Percentiles rank a stretch among this genome's conserved stretches.
These are phyloP conservation scores for Suhomyces kunorum DNA, from an alignment of 1,139 yeast species.

Conservation along the genomic window DNA sequence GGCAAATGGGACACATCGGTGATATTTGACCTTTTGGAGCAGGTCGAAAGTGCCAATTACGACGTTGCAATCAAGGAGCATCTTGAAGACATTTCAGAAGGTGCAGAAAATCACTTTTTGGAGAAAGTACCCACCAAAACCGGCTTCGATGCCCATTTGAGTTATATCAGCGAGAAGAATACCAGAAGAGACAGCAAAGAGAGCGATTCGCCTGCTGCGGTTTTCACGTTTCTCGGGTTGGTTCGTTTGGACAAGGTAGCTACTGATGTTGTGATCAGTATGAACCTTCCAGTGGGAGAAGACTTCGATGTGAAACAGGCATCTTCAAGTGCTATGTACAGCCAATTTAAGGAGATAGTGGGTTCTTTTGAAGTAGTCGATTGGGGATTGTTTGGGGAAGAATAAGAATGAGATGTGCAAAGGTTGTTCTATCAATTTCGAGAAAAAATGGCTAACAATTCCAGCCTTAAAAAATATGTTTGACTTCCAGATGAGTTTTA, in stretches of 20 bases:
- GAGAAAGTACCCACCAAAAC: slow-evolving; percentile 15
- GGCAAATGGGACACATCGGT: slow-evolving; percentile 56
- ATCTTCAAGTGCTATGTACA: slow-evolving; percentile 17
- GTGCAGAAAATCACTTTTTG: slow-evolving; percentile 11
- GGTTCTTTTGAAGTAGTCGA: slow-evolving; percentile 25
- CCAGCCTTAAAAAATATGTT: too few species aligned
- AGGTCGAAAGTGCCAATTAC: slow-evolving; percentile 41
- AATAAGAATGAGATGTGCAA: not conserved
- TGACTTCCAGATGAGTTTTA: too few species aligned
- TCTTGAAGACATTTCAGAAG: slow-evolving; percentile 41
- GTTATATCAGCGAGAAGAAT: slow-evolving; percentile 25
- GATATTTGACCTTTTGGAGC: slow-evolving; percentile 71
- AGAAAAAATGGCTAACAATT: too few species aligned
- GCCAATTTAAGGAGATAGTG: slow-evolving; percentile 21
- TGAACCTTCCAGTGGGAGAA: slow-evolving; percentile 51
- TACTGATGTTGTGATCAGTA: slow-evolving; percentile 65
- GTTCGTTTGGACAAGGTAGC: slow-evolving; percentile 50
- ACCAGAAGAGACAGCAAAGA: slow-evolving; percentile 53
- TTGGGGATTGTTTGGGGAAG: slow-evolving; percentile 31
- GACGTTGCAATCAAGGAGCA: slow-evolving; percentile 42
- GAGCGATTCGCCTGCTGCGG: slow-evolving; percentile 21
- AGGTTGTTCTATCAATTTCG: too few species aligned
- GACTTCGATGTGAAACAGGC: slow-evolving; percentile 12
- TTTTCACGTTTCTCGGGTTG: slow-evolving; percentile 53
- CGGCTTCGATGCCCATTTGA: slow-evolving; percentile 14